Evolutionary conservation across 805 yeast genomes (phyloP), one percentile per base, ranked within the genome.

Genomic region (Cyberlindnera maclurae): DNA sequence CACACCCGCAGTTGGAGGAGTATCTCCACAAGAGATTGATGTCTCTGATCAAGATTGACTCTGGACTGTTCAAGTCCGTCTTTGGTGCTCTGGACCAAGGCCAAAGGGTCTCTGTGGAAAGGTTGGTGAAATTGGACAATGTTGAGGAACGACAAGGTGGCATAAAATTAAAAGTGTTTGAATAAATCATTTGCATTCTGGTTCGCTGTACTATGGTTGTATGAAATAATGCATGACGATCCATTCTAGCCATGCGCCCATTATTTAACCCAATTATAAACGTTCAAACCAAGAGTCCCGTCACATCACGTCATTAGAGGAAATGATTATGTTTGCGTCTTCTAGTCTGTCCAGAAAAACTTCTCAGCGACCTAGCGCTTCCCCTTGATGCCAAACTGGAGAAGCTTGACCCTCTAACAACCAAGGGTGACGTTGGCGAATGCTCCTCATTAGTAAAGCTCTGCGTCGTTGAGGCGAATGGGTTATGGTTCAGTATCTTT

Each of bases 101-200:
- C 0, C 79, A 77, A 47, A 56, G 67, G 52, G 34, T 36, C 16
- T 36, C 61, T 26, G 54, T 78, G 31, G 70, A 75, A 54, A 53
- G 50, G 26, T 47, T 77, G 56, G 70, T 72, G 37, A 64, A 71
- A 45, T 37, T 52, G 17, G 52, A 63, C 42, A 36, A 38, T 29
- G 33, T 30, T 29, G 44, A 48, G 30, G 46, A 37, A 16, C 39
- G 38, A 38, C 39, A 41, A 12, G 50, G 46, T n/a, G 46, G 44
- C 11, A 77, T 78, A 41, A 64, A 73, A 47, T 57, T 78, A 37
- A 77, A 74, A 50, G 62, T 70, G 1, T 78, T 78, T 52, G 71
- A 42, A 27, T 51, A 32, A 39, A 28, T n/a, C n/a, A n/a, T n/a
- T n/a, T n/a, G n/a, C n/a, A n/a, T n/a, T n/a, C n/a, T n/a, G n/a